Evolutionary conservation across 805 yeast genomes (phyloP).

Genomic region (Schwanniomyces pseudopolymorphus): DNA sequence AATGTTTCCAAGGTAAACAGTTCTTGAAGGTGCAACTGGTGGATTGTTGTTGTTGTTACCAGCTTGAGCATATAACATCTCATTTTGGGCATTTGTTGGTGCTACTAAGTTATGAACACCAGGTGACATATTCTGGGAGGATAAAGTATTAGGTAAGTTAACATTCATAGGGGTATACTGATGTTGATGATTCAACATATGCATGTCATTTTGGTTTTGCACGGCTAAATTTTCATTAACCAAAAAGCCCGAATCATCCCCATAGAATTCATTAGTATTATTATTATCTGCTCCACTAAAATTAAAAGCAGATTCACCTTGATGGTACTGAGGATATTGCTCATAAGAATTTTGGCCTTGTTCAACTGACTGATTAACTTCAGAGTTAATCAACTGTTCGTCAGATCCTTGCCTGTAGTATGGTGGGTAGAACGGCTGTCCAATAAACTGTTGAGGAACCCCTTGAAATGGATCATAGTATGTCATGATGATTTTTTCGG

Average conservation of each 20-base stretch:
- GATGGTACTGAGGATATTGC: constrained; percentile 17
- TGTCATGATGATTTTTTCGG: constrained; percentile 24
- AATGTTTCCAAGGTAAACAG: constrained; percentile 86
- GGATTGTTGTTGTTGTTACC: constrained; percentile 6
- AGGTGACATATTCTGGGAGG: neutral
- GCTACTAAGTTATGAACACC: constrained; percentile 3
- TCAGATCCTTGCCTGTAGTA: constrained; percentile 19
- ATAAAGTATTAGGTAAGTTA: constrained; percentile 1
- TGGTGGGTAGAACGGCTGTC: constrained; percentile 36
- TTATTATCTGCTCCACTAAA: constrained; percentile 12
- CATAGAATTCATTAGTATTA: constrained; percentile 19
- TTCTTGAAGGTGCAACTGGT: constrained; percentile 65
- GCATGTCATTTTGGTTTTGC: constrained; percentile 8
- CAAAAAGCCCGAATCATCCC: constrained; percentile 18
- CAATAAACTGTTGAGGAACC: constrained; percentile 35
- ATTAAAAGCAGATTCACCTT: constrained; percentile 12
- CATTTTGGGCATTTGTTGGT: constrained; percentile 6
- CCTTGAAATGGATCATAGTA: constrained; percentile 43
- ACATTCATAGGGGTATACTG: constrained; percentile 4
- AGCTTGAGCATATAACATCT: constrained; percentile 7
- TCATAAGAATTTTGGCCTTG: constrained; percentile 16
- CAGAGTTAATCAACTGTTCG: constrained; percentile 12
- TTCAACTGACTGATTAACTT: constrained; percentile 12
- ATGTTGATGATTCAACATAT: constrained; percentile 8
- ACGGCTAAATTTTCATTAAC: constrained; percentile 11